A percentile compares a stretch with the other conserved stretches of the same genome.
These are phyloP conservation scores for Rhizoclosmatium sp. DNA, from an alignment of 192 early-diverging fungal species.

Conservation along the genomic window DNA sequence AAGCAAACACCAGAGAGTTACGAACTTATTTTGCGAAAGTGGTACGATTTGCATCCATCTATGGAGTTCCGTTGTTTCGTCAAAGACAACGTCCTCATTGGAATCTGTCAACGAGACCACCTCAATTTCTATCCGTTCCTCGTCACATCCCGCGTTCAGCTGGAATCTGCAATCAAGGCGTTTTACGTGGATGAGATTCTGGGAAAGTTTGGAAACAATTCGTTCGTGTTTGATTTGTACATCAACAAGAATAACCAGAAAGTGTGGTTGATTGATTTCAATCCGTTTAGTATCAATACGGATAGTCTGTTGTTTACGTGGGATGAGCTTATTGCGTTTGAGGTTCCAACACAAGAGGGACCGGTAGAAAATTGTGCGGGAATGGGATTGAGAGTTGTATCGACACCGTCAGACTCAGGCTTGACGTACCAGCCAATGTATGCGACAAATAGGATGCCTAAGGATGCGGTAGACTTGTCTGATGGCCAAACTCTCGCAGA, in stretches of 20 bases:
- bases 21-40: conserved; percentile 86
- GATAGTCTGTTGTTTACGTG: conserved; percentile 87
- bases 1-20: conserved; percentile 48
- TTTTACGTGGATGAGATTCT: conserved; percentile 76
- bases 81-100: conserved; percentile 69
- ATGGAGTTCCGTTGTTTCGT: conserved; percentile 99
- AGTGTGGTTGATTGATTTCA: conserved; percentile 90
- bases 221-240: conserved; percentile 93
- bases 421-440: conserved; percentile 58
- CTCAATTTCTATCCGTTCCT: conserved; percentile 86
- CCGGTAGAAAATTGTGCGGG: not conserved
- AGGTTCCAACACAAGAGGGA: conserved; percentile 23
- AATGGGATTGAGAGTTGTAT: conserved; percentile 2
- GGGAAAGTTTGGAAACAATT: conserved; percentile 66
- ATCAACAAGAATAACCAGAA: conserved; percentile 65
- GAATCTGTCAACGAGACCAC: conserved; percentile 85
- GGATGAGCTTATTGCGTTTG: conserved; percentile 71
- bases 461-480: conserved; percentile 77
- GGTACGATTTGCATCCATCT: conserved; percentile 87
- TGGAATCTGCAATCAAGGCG: conserved; percentile 61
- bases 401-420: not conserved
- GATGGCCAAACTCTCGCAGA: conserved; percentile 72
- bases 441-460: conserved; percentile 72
- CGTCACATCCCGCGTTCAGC: conserved; percentile 54
- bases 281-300: conserved; percentile 81